These are phyloP conservation scores for Daldinia decipiens DNA, from an alignment of 495 filamentous ascomycete genomes.

Conservation along the genomic window DNA sequence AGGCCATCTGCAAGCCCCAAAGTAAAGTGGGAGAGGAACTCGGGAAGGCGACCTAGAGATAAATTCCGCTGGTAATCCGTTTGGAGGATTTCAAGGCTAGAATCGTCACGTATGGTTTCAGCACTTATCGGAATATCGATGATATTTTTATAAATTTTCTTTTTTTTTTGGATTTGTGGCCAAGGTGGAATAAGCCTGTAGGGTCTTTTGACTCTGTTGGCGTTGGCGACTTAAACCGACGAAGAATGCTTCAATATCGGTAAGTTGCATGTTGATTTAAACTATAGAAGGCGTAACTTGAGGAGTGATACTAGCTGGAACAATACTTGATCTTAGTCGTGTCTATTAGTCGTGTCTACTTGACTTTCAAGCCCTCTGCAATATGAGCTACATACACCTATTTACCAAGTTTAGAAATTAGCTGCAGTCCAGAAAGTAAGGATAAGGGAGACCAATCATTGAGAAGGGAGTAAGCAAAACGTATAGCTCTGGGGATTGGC, in stretches of 20 bases:
- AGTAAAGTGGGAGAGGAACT: conserved; percentile 56
- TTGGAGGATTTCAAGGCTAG: conserved; percentile 1
- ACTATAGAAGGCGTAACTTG: conserved; percentile 10
- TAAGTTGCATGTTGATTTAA: conserved; percentile 22
- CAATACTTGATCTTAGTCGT: conserved; percentile 11
- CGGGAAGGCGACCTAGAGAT: conserved; percentile 27
- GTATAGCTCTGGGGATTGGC: conserved; percentile 4
- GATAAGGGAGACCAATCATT: conserved; percentile 12
- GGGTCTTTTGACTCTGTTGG: conserved; percentile 14
- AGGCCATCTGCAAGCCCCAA: conserved; percentile 71
- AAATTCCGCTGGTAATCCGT: neutral
- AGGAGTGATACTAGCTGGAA: neutral
- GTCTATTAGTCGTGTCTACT: too few species aligned
- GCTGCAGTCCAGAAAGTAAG: neutral
- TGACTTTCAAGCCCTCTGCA: neutral
- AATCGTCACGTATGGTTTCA: conserved; percentile 7
- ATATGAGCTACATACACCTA: neutral
- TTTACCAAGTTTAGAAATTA: conserved; percentile 1
- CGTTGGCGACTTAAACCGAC: neutral
- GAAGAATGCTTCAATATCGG: conserved; percentile 22
- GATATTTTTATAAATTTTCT: too few species aligned
- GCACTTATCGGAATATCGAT: conserved; percentile 4
- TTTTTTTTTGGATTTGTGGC: conserved; percentile 19
- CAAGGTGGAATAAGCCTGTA: conserved; percentile 33
- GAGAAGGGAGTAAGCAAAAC: conserved; percentile 14